Evolutionary conservation across 2,329 filamentous ascomycete genomes (phyloP).

Genomic region (Colletotrichum magnum): DNA sequence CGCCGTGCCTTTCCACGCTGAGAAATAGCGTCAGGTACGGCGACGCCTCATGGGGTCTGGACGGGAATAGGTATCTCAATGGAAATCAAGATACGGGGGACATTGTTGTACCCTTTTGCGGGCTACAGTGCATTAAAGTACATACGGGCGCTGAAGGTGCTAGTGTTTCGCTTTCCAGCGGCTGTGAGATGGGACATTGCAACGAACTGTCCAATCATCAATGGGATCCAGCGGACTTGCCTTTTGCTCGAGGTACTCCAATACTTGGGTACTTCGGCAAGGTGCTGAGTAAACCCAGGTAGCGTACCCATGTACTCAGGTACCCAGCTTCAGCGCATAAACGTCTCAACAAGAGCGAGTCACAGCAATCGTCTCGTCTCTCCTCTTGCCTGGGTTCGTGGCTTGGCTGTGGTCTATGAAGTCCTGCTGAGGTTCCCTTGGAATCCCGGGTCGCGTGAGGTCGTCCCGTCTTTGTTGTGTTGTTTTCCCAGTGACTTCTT

Average conservation of each 20-base stretch:
- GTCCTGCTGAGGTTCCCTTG: not conserved
- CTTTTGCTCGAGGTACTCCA: no score
- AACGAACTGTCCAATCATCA: not conserved
- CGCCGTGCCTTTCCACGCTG: not conserved
- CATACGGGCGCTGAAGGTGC: not conserved
- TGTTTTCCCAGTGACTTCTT: not conserved
- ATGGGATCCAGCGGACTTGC: no score
- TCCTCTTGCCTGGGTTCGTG: slow-evolving; percentile 14
- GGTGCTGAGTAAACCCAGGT: no score
- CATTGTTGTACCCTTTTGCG: not conserved
- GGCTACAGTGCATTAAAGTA: not conserved
- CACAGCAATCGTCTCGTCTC: slow-evolving; percentile 35
- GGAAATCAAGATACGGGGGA: no score
- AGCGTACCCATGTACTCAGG: not conserved
- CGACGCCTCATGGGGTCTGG: not conserved
- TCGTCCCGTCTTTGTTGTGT: slow-evolving; percentile 1
- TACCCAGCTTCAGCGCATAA: slow-evolving; percentile 16
- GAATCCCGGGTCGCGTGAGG: not conserved
- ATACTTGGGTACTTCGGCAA: not conserved
- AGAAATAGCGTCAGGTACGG: slow-evolving; percentile 37
- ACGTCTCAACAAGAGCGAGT: slow-evolving; percentile 21
- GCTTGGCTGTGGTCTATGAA: not conserved
- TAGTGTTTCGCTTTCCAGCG: slow-evolving; percentile 18
- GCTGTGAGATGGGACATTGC: not conserved
- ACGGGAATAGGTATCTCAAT: slow-evolving; percentile 1